Conservation (phyloP, 2,329 filamentous ascomycete species). For the Conoideocrella luteorostrata region DNA sequence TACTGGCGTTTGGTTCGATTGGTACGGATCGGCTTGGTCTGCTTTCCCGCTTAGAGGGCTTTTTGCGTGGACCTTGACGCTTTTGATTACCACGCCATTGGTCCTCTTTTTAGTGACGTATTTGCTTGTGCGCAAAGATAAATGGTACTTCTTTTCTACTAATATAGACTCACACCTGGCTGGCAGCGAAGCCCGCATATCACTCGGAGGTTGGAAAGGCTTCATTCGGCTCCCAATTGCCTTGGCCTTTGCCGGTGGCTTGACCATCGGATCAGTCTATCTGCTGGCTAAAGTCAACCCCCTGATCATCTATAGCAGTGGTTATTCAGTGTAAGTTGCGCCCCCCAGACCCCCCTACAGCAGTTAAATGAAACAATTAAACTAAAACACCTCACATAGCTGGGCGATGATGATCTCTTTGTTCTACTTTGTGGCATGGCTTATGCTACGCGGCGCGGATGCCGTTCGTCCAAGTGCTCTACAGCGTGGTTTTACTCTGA, state of each 20-base stretch:
- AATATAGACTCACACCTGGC: constrained; percentile 47
- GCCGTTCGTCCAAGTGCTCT: constrained; percentile 79
- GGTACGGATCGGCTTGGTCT: constrained; percentile 75
- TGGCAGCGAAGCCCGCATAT: constrained; percentile 54
- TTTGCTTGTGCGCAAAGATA: constrained; percentile 63
- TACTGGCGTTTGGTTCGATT: constrained; percentile 85
- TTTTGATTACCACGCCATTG: constrained; percentile 75
- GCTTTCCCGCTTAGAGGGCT: constrained; percentile 74
- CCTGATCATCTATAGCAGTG: constrained; percentile 82
- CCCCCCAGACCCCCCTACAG: no score
- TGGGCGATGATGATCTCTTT: constrained; percentile 82
- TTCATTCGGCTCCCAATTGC: constrained; percentile 79
- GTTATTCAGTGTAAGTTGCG: constrained; percentile 61
- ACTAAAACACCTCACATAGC: constrained; percentile 27
- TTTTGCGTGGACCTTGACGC: constrained; percentile 79
- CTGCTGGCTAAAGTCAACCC: constrained; percentile 80
- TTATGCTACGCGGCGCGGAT: constrained; percentile 70
- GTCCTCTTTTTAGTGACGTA: constrained; percentile 63
- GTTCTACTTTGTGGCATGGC: constrained; percentile 79
- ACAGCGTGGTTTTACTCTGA: constrained; percentile 69
- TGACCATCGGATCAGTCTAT: constrained; percentile 67
- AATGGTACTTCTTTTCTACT: constrained; percentile 80
- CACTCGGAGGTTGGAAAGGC: constrained; percentile 70
- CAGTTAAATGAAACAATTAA: no score
- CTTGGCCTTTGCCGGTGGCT: constrained; percentile 57